Percentiles rank a stretch among this genome's conserved stretches.
phyloP scores from a whole-genome alignment of 306 rosid species.

The Fragaria nilgerrensis region DNA sequence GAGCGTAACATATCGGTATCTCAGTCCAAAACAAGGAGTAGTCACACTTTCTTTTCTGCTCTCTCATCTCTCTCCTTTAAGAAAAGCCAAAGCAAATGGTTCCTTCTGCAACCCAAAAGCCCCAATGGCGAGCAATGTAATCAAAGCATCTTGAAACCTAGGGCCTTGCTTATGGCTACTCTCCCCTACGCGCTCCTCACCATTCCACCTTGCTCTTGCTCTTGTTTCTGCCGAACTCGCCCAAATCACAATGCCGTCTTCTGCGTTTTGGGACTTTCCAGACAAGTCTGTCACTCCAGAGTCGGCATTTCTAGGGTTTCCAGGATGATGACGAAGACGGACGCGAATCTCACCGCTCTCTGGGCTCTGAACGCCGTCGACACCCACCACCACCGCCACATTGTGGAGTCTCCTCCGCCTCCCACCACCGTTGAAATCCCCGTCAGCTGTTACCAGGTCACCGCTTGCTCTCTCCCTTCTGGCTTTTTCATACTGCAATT shows the following conservation, averaged over 20 bases:
- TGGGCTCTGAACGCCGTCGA: slow-evolving; percentile 58
- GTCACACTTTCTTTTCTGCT: neutral
- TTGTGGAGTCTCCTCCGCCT: slow-evolving; percentile 32
- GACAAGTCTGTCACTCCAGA: slow-evolving; percentile 26
- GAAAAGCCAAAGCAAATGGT: neutral
- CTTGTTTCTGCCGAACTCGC: slow-evolving; percentile 31
- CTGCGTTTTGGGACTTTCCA: slow-evolving; percentile 29
- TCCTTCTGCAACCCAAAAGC: slow-evolving; percentile 5
- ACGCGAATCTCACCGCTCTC: slow-evolving; percentile 32
- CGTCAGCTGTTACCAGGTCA: slow-evolving; percentile 86
- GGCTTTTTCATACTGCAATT: neutral
- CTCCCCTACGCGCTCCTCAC: slow-evolving; percentile 43
- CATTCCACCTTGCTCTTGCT: slow-evolving; percentile 44
- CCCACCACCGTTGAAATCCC: slow-evolving; percentile 63
- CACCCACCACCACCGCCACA: slow-evolving; percentile 38
- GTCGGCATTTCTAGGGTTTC: slow-evolving; percentile 36
- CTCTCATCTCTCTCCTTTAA: neutral
- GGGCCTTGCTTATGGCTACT: slow-evolving; percentile 50
- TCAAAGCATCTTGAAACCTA: neutral
- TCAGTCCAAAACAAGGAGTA: neutral
- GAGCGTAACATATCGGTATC: no score
- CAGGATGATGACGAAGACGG: slow-evolving; percentile 33
- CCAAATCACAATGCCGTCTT: slow-evolving; percentile 20
- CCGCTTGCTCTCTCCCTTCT: neutral
- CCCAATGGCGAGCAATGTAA: neutral